Percentiles rank a stretch among this genome's conserved stretches.
phyloP scores from a whole-genome alignment of 2,329 filamentous ascomycete genomes.

The Geosmithia putterillii region DNA sequence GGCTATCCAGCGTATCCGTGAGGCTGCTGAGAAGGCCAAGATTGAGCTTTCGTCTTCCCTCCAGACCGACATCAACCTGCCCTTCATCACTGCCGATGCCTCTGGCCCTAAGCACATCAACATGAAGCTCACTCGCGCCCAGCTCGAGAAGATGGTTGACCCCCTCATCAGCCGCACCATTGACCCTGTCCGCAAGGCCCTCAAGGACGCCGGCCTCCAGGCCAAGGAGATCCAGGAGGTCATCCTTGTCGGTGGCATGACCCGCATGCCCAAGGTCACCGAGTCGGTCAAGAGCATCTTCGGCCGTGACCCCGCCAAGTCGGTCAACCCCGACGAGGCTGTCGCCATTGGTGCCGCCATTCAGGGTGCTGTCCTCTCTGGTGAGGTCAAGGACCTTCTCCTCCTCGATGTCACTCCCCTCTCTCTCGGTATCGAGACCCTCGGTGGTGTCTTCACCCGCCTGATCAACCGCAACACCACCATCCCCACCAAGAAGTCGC shows the following conservation, averaged over 20 bases:
- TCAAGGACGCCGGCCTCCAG: constrained; percentile 87
- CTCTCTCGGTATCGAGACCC: constrained; percentile 95
- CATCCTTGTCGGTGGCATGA: constrained; percentile 98
- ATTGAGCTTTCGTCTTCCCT: constrained; percentile 92
- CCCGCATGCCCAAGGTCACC: constrained; percentile 96
- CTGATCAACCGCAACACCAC: constrained; percentile 99
- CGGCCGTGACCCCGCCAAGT: constrained; percentile 92
- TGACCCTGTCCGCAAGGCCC: constrained; percentile 88
- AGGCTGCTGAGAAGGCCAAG: constrained; percentile 98
- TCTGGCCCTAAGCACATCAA: constrained; percentile 98
- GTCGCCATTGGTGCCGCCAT: constrained; percentile 96
- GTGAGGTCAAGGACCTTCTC: constrained; percentile 91
- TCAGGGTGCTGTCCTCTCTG: constrained; percentile 90
- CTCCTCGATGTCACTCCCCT: constrained; percentile 92
- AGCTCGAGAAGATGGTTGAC: constrained; percentile 88
- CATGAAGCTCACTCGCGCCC: constrained; percentile 80
- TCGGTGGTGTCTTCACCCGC: constrained; percentile 94
- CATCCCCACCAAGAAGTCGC: constrained; percentile 98
- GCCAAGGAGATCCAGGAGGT: constrained; percentile 95
- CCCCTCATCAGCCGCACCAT: constrained; percentile 77
- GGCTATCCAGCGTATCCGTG: constrained; percentile 98
- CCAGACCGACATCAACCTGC: constrained; percentile 95
- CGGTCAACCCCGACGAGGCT: constrained; percentile 96
- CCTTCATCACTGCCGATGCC: constrained; percentile 94
- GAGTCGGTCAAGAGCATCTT: constrained; percentile 97